Evolutionary conservation across 768 basidiomycete species (phyloP).

Genomic region (Xerocomus spinulosus): DNA sequence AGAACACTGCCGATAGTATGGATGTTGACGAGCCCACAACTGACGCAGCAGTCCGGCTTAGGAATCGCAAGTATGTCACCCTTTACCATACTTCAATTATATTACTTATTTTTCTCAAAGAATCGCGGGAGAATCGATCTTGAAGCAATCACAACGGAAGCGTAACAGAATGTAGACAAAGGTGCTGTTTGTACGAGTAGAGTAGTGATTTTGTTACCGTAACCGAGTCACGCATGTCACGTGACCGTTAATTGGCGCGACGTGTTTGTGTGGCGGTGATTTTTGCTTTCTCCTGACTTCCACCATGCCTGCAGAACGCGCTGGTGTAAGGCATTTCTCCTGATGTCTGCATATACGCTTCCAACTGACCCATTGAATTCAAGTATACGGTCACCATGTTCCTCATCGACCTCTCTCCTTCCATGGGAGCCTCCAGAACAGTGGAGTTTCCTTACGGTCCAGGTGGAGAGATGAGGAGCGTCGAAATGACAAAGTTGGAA

Average conservation of each 20-base stretch:
- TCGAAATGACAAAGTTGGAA: slow-evolving; percentile 73
- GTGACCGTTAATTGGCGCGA: slow-evolving; percentile 28
- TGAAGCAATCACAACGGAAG: slow-evolving; percentile 50
- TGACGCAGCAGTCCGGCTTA: slow-evolving; percentile 41
- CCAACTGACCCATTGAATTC: slow-evolving; percentile 5
- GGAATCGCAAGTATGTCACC: slow-evolving; percentile 56
- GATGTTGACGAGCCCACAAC: slow-evolving; percentile 59
- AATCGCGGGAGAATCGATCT: slow-evolving; percentile 37
- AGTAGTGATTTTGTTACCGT: too few species aligned
- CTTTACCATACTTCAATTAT: not conserved
- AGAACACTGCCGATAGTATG: slow-evolving; percentile 42
- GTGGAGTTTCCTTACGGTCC: slow-evolving; percentile 53
- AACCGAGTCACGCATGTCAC: slow-evolving; percentile 28
- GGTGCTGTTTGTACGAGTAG: too few species aligned
- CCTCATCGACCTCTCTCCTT: slow-evolving; percentile 80
- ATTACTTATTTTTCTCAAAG: slow-evolving; percentile 2
- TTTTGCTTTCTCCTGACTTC: slow-evolving; percentile 11
- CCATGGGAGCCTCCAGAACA: slow-evolving; percentile 67
- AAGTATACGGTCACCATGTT: slow-evolving; percentile 89
- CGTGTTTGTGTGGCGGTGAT: slow-evolving; percentile 16
- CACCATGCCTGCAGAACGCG: slow-evolving; percentile 74
- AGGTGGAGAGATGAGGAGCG: slow-evolving; percentile 44
- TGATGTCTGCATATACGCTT: too few species aligned
- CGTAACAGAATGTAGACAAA: slow-evolving; percentile 53
- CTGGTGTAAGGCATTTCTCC: slow-evolving; percentile 53